Evolutionary conservation across 106 monocot species (phyloP).

Genomic region (Platanthera zijinensis): DNA sequence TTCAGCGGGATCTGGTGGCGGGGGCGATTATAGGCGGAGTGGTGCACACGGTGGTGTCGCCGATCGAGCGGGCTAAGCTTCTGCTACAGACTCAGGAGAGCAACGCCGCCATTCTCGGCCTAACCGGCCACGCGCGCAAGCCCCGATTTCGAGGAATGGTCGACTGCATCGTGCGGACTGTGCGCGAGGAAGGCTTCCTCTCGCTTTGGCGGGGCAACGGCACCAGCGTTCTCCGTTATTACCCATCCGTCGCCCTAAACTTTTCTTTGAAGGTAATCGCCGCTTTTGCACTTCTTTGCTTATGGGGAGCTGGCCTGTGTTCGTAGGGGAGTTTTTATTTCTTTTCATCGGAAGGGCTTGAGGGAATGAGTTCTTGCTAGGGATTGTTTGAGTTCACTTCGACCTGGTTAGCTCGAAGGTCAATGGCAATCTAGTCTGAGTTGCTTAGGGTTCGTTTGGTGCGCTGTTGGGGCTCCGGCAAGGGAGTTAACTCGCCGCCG

Average conservation of each 20-base stretch:
- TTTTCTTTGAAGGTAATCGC: conserved; percentile 88
- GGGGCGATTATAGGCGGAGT: conserved; percentile 90
- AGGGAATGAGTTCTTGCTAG: background rate
- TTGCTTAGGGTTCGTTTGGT: no score
- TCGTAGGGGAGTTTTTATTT: background rate
- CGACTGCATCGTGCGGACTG: conserved; percentile 79
- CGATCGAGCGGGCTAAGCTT: conserved; percentile 92
- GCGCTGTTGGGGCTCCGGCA: no score
- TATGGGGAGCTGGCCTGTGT: background rate
- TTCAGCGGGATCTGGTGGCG: conserved; percentile 77
- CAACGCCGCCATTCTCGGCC: conserved; percentile 73
- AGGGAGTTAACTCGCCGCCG: no score
- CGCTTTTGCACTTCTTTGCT: background rate
- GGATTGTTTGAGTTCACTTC: background rate
- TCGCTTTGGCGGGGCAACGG: conserved; percentile 99
- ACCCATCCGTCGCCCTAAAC: conserved; percentile 98
- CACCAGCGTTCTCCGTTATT: conserved; percentile 81
- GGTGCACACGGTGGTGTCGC: conserved; percentile 96
- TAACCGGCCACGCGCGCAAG: conserved; percentile 24
- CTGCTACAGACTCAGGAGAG: conserved; percentile 97
- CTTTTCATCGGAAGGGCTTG: background rate
- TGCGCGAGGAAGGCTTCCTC: conserved; percentile 79
- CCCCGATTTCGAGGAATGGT: conserved; percentile 70
- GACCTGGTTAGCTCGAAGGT: no score
- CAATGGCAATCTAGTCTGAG: no score